Evolutionary conservation across 257 asterid genomes (phyloP).

Genomic region (Prunella vulgaris): DNA sequence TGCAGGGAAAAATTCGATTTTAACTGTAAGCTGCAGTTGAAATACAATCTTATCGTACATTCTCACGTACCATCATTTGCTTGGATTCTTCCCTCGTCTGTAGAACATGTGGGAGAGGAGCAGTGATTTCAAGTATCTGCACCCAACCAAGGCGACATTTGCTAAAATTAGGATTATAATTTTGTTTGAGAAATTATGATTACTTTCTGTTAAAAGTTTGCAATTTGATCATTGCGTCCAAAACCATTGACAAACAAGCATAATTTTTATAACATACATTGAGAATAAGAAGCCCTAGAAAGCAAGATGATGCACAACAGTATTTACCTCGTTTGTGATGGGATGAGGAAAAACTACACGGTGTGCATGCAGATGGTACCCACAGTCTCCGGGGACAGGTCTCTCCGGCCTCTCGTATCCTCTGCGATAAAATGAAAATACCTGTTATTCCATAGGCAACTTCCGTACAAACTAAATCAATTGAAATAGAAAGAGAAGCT

Average conservation of each 20-base stretch:
- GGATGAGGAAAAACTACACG: conserved; percentile 65
- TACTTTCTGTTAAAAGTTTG: background rate
- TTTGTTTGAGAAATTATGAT: background rate
- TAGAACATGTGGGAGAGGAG: conserved; percentile 66
- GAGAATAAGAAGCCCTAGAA: conserved; percentile 2
- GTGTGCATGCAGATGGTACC: conserved; percentile 94
- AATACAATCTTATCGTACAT: background rate
- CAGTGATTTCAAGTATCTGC: conserved; percentile 54
- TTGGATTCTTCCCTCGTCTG: conserved; percentile 35
- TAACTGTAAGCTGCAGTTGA: background rate
- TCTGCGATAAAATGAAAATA: conserved; percentile 34
- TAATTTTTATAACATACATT: background rate
- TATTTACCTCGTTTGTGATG: conserved; percentile 48
- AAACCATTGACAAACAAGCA: background rate
- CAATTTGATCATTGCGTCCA: background rate
- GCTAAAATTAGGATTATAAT: background rate
- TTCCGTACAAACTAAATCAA: background rate
- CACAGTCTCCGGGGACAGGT: conserved; percentile 98
- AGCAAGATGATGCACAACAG: background rate
- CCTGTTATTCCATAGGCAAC: background rate
- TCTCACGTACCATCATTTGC: conserved; percentile 5
- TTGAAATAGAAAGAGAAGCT: background rate
- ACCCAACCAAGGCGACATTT: conserved; percentile 16
- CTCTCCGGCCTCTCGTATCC: conserved; percentile 79
- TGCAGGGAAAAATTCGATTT: background rate